Conservation (phyloP, 179 eudicot genomes). For the Patellifolia procumbens region DNA sequence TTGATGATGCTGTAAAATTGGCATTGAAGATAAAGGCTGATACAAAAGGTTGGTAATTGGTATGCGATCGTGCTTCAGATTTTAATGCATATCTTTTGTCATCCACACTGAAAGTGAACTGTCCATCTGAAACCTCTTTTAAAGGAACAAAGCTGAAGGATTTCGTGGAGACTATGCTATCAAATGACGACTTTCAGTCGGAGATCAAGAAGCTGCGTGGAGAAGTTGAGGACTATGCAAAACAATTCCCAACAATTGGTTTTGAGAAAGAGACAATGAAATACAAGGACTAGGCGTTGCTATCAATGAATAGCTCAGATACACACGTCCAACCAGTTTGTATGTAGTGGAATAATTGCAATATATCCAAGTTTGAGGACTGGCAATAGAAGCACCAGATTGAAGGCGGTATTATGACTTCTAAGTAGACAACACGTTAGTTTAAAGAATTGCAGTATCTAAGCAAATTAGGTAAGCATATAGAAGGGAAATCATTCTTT, state of each 20-base stretch:
- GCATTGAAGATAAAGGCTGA: slow-evolving; percentile 72
- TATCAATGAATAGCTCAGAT: neutral
- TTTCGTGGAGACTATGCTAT: slow-evolving; percentile 70
- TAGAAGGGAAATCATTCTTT: neutral
- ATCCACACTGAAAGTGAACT: neutral
- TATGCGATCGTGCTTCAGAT: neutral
- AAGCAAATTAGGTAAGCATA: too few species aligned
- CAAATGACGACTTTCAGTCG: slow-evolving; percentile 54
- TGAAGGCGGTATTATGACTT: neutral
- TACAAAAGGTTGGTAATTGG: slow-evolving; percentile 60
- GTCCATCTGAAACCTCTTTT: slow-evolving; percentile 10
- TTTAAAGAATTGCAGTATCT: too few species aligned
- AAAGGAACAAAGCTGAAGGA: slow-evolving; percentile 93
- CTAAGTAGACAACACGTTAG: neutral
- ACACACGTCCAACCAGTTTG: neutral
- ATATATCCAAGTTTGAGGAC: neutral
- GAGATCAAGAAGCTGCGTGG: slow-evolving; percentile 71
- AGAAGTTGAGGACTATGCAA: slow-evolving; percentile 88
- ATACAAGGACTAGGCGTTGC: slow-evolving; percentile 56
- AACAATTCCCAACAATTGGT: slow-evolving; percentile 96
- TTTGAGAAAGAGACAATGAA: slow-evolving; percentile 96
- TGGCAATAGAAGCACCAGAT: neutral
- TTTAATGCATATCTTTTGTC: neutral
- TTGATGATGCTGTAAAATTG: slow-evolving; percentile 81
- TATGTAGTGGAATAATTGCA: neutral